Evolutionary conservation across 2,329 filamentous ascomycete species (phyloP).

Genomic region (Fusarium sp.): DNA sequence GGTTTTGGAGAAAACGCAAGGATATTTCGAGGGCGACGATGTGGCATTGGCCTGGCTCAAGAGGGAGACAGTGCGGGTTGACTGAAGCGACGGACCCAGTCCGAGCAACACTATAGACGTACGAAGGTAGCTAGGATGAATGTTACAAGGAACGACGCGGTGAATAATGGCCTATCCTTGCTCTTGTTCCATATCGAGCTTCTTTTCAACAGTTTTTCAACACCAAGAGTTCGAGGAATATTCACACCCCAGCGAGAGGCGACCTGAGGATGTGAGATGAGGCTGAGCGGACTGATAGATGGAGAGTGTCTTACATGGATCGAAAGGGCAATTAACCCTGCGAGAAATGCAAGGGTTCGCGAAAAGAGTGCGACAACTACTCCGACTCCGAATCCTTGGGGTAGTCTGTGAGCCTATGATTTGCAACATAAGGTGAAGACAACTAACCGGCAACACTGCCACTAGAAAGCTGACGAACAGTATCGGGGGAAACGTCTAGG

Average conservation of each 20-base stretch:
- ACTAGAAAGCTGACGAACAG: constrained; percentile 65
- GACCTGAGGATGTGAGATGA: constrained; percentile 52
- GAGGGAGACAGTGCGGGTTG: constrained; percentile 81
- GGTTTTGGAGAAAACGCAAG: constrained; percentile 84
- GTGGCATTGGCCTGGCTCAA: constrained; percentile 84
- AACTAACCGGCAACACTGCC: constrained; percentile 66
- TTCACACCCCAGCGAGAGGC: constrained; percentile 61
- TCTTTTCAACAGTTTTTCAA: constrained; percentile 54
- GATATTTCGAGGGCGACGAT: constrained; percentile 79
- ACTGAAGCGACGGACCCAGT: constrained; percentile 33
- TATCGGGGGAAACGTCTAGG: constrained; percentile 47
- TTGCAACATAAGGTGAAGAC: neutral
- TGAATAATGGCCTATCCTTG: constrained; percentile 72
- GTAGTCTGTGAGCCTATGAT: constrained; percentile 1
- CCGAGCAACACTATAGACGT: constrained; percentile 59
- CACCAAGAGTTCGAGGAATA: constrained; percentile 53
- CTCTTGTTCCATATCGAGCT: constrained; percentile 63
- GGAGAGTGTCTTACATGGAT: constrained; percentile 67
- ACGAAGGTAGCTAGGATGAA: constrained; percentile 73
- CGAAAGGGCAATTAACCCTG: constrained; percentile 73
- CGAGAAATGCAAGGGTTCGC: constrained; percentile 74
- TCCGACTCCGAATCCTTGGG: constrained; percentile 71
- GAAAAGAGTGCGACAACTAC: constrained; percentile 78
- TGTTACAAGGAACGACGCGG: constrained; percentile 77
- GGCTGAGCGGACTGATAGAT: neutral